Base-by-base conservation (phyloP, 2,329 filamentous ascomycete genomes). In the Parasarocladium wereldwijsianum region DNA sequence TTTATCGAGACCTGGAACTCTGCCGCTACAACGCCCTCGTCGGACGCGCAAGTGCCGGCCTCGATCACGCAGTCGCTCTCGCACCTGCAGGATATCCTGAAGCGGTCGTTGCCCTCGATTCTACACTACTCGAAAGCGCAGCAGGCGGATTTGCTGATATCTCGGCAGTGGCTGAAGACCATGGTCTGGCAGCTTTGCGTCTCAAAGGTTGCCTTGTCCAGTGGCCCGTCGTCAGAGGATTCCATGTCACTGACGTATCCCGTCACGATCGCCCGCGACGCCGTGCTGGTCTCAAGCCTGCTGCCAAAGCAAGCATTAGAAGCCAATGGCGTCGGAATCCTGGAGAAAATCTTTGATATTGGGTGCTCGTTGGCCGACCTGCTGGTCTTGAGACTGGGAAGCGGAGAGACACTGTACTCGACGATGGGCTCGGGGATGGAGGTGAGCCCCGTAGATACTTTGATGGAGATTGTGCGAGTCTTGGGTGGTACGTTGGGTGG, bases 171-270 rank as follows among this genome's bases (percentile, higher is more conserved):
- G 55, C 32, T 58, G 26, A 51, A 55, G 15, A 57, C 54, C 1
- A 40, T 58, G 3, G 45, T 58, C 6, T 58, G 55, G 55, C 55
- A 58, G 31, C 44, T 58, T 10, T 54, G 52, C 15, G 43, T 58
- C 8, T 55, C 54, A 1, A 16, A 39, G 4, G 36, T 38, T 0
- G 29, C 44, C 0, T 31, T 49, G 0, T 41, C 40, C 0, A 37
- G 29, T 4, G 25, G 36, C 0, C 26, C 25, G 1, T 34, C 36
- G 6, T n/a, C n/a, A n/a, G 36, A 43, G 1, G 38, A 47, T 10
- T 38, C 31, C 17, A 47, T 49, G 45, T 44, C 71, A 0, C 21
- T 49, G 0, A 27, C 32, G 4, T 49, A 46, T 16, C 46, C 45
- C 3, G 34, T 38, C 0, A 42, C 35, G 1, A 41, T 48, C 2